Evolutionary conservation across 2,329 filamentous ascomycete species (phyloP), one percentile per base, ranked within the genome.

Genomic region (Leptographium radiaticola): DNA sequence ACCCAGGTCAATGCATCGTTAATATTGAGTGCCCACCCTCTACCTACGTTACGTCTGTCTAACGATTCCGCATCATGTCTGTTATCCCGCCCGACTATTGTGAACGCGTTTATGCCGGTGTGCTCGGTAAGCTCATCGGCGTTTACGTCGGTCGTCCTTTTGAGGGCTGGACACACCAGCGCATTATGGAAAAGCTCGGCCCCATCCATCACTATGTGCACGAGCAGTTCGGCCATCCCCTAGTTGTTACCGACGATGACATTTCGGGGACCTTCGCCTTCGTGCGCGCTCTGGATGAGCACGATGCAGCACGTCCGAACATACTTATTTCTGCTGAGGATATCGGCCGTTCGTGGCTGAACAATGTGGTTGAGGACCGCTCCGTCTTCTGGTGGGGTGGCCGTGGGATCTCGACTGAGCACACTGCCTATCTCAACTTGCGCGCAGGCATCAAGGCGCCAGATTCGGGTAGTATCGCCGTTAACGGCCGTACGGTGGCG

Each of bases 361-460:
- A 68, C 56, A 62, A 62, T 9, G 58, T 65, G 34, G 64, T 68
- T 47, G 61, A 65, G 43, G 48, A 58, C 11, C 60, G 60, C 1
- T 63, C 65, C 6, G 59, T 68, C 48, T 65, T 70, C 40, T 69
- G 67, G 67, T 70, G 67, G 67, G 67, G 67, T 6, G 68, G 68
- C 13, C 60, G 60, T 11, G 68, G 68, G 6, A 62, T 69, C 9
- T 67, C 64, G 2, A 70, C 68, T 0, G 68, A 70, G 54, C 67
- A 70, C 50, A 70, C 68, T 15, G 65, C 66, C 10, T 70, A 60
- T 46, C 58, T 69, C 2, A 70, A 71, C 52, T 58, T 71, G 16
- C 66, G 67, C 57, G 60, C 59, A 8, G 66, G 67, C 6, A 65
- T 71, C 44, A 46, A 58, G 11, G 63, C 68, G 7, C 65, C 69